Evolutionary conservation across 495 filamentous ascomycete species (phyloP), one percentile per base, ranked within the genome.

Genomic region (Xylaria longipes): DNA sequence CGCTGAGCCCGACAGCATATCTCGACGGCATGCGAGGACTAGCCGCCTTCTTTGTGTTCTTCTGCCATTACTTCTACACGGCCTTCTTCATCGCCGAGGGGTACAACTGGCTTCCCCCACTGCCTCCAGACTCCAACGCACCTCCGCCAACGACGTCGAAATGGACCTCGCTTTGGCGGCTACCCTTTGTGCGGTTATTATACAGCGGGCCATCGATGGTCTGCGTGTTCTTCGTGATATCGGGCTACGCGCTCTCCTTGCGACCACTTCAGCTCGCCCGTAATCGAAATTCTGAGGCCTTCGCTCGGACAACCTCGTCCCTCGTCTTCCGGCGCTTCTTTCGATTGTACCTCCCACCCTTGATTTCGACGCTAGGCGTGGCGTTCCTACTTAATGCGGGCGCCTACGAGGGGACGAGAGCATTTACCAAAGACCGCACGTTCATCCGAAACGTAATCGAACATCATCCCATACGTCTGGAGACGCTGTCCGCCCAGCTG

Each of bases 151-250:
- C 52, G 5, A 35, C 17, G 27, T 69, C 66, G 14, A 70, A 71
- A 46, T 78, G 83, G 71, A 78, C 79, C 65, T 78, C 83, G 62
- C 67, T 89, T 58, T 84, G 90, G 66, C 87, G 91, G 74, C 80
- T 93, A 4, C 92, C 91, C 12, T 85, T 94, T 71, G 27, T 93
- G 11, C 85, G 91, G 63, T 83, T 94, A 45, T 74, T 92, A 12
- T 89, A 89, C 75, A 89, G 87, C 29, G 91, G 90, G 25, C 88
- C 89, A 61, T 89, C 91, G 31, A 91, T 91, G 88, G 91, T 93
- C 35, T 87, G 87, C 77, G 87, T 92, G 64, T 94, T 94, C 82
- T 93, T 93, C 80, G 89, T 93, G 65, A 88, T 94, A 58, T 92
- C 90, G 5, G 91, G 92, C 72, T 92, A 91, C 73, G 91, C 91